Evolutionary conservation across 306 rosid genomes (phyloP), one percentile per base, ranked within the genome.

Genomic region (Acacia crassicarpa): DNA sequence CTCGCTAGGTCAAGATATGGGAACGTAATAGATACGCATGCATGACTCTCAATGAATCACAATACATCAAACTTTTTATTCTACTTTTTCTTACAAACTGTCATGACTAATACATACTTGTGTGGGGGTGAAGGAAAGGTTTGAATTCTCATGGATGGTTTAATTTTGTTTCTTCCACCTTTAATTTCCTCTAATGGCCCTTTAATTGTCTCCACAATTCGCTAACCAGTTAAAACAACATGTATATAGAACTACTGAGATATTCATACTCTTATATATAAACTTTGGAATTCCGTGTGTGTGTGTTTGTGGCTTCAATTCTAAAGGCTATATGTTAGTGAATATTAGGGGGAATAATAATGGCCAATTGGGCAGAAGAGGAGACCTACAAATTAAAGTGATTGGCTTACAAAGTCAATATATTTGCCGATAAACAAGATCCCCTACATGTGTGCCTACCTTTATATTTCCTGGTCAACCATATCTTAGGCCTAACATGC

Each of bases 381-480:
- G 0, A 58, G 30, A 22, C 65, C 32, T n/a, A 58, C 30, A 9
- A 54, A 19, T 23, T 20, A 19, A 59, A 59, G 33, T 10, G 17
- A 23, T 61, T 2, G 67, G 35, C 67, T 25, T 61, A 4, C 11
- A 25, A 61, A 61, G 67, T 61, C 67, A 61, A 61, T 5, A 23
- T 61, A 25, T 22, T 35, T 82, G 91, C 91, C 93, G 72, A 40
- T 45, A 72, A 81, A 79, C 54, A 59, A 78, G 90, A 83, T 84
- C 83, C 74, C 80, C 40, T 72, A 27, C 88, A 86, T 67, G 76
- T 84, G 86, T 67, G 8, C 74, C 74, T 58, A 10, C 5, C 1
- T 25, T 12, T 69, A 5, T 9, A 79, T 44, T 27, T 51, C 76
- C 14, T 41, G 22, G 79, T 80, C 86, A 73, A 72, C 81, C 78